phyloP scores from a whole-genome alignment of 2,329 filamentous ascomycete species.

The Fulvia fulva region DNA sequence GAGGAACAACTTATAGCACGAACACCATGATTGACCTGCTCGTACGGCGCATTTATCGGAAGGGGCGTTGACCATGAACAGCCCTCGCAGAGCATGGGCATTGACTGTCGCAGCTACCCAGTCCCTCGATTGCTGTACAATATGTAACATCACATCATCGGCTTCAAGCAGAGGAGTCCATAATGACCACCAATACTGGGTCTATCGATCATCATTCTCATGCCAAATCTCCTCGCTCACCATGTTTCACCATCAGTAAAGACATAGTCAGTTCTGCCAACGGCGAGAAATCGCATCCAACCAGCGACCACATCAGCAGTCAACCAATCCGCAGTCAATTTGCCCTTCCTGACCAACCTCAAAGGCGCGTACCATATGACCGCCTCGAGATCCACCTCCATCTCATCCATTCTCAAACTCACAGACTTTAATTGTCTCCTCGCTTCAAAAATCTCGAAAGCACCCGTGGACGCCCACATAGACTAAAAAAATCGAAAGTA shows the following conservation, averaged over 20 bases:
- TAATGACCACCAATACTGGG: background rate
- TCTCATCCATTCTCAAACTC: slow-evolving; percentile 4
- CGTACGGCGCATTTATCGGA: background rate
- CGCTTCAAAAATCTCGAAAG: slow-evolving; percentile 6
- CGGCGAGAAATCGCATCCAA: background rate
- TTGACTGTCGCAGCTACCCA: background rate
- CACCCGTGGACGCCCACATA: slow-evolving; percentile 4
- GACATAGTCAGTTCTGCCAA: too few species aligned
- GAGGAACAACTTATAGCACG: background rate
- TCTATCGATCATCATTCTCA: background rate
- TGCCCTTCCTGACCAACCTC: slow-evolving; percentile 6
- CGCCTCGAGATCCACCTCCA: slow-evolving; percentile 1
- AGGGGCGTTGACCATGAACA: background rate
- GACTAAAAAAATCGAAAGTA: slow-evolving; percentile 1
- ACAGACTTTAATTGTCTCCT: slow-evolving; percentile 7
- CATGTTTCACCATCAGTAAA: background rate
- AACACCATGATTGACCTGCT: background rate
- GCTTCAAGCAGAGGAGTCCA: background rate
- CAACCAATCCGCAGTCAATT: background rate
- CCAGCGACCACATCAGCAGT: background rate
- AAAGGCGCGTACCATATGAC: slow-evolving; percentile 6
- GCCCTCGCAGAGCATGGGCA: background rate
- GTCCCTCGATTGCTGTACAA: background rate
- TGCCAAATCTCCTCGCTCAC: background rate
- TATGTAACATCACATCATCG: background rate